Evolutionary conservation across 495 filamentous ascomycete genomes (phyloP), one percentile per base, ranked within the genome.

Genomic region (Penicillium cataractarum): DNA sequence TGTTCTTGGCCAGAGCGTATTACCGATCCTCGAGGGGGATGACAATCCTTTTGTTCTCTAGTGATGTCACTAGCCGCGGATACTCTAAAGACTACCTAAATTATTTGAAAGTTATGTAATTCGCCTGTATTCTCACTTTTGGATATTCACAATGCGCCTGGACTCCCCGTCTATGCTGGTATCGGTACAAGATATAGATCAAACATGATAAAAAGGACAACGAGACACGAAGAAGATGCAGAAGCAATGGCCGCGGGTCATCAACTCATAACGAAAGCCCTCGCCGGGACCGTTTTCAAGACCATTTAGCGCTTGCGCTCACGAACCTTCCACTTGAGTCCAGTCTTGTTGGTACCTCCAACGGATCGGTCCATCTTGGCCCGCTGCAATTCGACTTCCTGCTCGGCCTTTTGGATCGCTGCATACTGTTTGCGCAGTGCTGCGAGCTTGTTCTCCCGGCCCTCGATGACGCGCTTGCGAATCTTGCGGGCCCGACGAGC

Each of bases 281-380:
- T 31, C 27, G 24, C n/a, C 46, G 42, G 33, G n/a, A n/a, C n/a
- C 19, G 10, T 3, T n/a, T 32, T 49, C 29, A 27, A 27, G 49
- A 2, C 33, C 48, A 19, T 62, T 83, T 78, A 96, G 69, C 86
- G 84, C 82, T 96, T 97, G 66, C 93, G 82, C 80, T 92, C 89
- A 55, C 87, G 78, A 21, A 92, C 81, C 80, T 95, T 96, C 77
- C 89, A 93, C 76, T 90, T 93, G 71, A 89, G 81, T 15, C 93
- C 92, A 31, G 84, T 75, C 77, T 93, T 95, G 64, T 91, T 95
- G 56, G 89, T 80, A 10, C 92, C 92, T 44, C 90, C 90, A 8
- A 91, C 81, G 4, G 85, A 90, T 29, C 94, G 94, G 50, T 86
- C 87, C 92, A 97, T 92, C 74, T 81, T 85, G n/a, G 82, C 88